Conservation (phyloP, 202 grass and related monocot species). For the Zoysia matrella region DNA sequence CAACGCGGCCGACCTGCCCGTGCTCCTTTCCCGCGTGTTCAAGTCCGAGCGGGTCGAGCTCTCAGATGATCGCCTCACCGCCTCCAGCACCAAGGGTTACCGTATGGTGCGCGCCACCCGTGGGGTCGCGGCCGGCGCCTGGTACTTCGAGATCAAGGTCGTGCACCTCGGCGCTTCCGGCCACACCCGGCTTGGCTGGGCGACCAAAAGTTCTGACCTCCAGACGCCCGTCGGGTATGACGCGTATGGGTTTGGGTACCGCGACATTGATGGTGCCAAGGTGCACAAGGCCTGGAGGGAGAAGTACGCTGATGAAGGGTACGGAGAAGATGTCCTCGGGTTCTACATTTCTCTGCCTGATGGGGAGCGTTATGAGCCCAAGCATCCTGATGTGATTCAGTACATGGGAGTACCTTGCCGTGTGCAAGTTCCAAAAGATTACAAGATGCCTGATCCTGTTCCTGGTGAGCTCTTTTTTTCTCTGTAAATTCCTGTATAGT, state of each 20-base stretch:
- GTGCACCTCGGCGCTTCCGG: constrained; percentile 60
- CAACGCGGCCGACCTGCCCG: constrained; percentile 52
- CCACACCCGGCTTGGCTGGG: constrained; percentile 85
- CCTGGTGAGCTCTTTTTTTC: constrained; percentile 62
- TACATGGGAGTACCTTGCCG: constrained; percentile 75
- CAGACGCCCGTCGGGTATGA: constrained; percentile 84
- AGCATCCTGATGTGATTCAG: constrained; percentile 69
- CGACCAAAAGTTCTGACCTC: constrained; percentile 80
- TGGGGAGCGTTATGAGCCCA: constrained; percentile 70
- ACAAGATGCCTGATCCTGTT: constrained; percentile 54
- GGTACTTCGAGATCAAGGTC: constrained; percentile 89
- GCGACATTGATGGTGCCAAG: constrained; percentile 82
- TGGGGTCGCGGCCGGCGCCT: constrained; percentile 67
- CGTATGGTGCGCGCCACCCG: constrained; percentile 88
- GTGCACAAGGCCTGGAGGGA: constrained; percentile 79
- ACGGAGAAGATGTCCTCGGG: constrained; percentile 68
- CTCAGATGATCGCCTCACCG: constrained; percentile 75
- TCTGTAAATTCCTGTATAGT: background rate
- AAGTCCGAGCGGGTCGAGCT: constrained; percentile 83
- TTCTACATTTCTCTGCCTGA: constrained; percentile 88
- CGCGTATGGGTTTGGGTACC: constrained; percentile 74
- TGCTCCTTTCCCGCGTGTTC: constrained; percentile 87
- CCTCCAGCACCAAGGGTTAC: constrained; percentile 82
- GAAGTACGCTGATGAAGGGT: constrained; percentile 69
- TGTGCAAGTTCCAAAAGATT: constrained; percentile 66